phyloP scores from a whole-genome alignment of 257 asterid species.

The Fraxinus pennsylvanica region DNA sequence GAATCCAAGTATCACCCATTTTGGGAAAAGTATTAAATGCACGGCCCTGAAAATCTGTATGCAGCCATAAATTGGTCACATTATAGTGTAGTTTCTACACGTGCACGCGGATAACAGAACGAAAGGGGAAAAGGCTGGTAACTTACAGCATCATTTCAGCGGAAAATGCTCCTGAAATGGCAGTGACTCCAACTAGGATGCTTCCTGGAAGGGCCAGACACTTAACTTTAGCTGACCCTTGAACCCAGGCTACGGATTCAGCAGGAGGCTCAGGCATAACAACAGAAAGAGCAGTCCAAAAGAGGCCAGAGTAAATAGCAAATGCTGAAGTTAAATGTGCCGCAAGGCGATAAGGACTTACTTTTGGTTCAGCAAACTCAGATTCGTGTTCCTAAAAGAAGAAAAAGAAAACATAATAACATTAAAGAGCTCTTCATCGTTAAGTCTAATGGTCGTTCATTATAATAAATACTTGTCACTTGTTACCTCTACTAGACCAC shows the following conservation, averaged over 20 bases:
- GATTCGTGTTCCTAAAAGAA: slow-evolving; percentile 69
- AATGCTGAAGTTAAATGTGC: slow-evolving; percentile 96
- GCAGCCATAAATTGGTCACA: neutral
- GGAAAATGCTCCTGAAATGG: slow-evolving; percentile 92
- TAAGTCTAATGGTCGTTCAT: too few species aligned
- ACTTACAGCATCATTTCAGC: slow-evolving; percentile 96
- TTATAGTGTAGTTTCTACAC: neutral
- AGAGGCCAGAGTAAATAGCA: slow-evolving; percentile 78
- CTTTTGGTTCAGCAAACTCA: slow-evolving; percentile 80
- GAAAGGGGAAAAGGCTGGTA: slow-evolving; percentile 18
- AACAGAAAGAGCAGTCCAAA: slow-evolving; percentile 94
- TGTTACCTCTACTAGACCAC: slow-evolving; percentile 94
- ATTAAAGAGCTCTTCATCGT: slow-evolving; percentile 16
- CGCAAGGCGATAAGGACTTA: slow-evolving; percentile 93
- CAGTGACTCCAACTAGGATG: slow-evolving; percentile 82
- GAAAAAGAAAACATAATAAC: slow-evolving; percentile 17
- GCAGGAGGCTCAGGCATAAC: slow-evolving; percentile 96
- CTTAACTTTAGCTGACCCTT: slow-evolving; percentile 82
- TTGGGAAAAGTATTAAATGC: slow-evolving; percentile 93
- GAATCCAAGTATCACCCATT: slow-evolving; percentile 94
- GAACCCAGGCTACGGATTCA: slow-evolving; percentile 74
- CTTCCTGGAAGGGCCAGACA: slow-evolving; percentile 76
- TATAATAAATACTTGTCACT: slow-evolving; percentile 24
- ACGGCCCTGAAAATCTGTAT: slow-evolving; percentile 59
- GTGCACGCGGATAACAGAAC: slow-evolving; percentile 6